Base-by-base conservation (phyloP, 2,329 filamentous ascomycete genomes). In the Tolypocladium sp. region DNA sequence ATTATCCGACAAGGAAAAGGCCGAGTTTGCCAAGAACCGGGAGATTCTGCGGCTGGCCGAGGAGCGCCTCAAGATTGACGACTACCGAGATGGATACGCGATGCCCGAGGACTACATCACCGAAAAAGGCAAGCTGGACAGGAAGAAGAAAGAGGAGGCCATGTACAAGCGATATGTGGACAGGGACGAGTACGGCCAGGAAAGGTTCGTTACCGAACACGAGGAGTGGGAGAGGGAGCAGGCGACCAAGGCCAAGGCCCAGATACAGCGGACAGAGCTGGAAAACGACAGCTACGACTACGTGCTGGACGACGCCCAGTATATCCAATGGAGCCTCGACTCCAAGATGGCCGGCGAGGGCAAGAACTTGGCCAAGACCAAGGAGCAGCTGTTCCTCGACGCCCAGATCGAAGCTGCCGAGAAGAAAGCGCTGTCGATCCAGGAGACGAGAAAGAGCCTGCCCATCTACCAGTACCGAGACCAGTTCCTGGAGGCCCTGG, bases 191-290 rank as follows among this genome's bases (percentile, higher is more conserved):
- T 88, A 88, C 66, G 92, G 92, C 5, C 87, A 94, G 63, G 93
- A 97, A 71, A 88, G 88, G 66, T 95, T 91, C 66, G 85, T 96
- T 60, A 96, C 92, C 0, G 94, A 99, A 71, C 90, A 96, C 63
- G 92, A 99, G 62, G 90, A 96, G 69, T 99, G 93, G 93, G 94
- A 99, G 71, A 79, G 85, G 60, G 93, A 97, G 70, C 93, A 97
- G 74, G 83, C 89, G 1, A 82, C 87, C 59, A 95, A 95, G 72
- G 92, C 91, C 7, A 94, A 93, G 71, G 87, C 91, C 1, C 92
- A 96, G 70, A 91, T 96, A 60, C 82, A 85, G 64, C 84, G 86
- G 57, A 77, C 85, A 0, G 91, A 95, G 69, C 82, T 87, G 41
- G 85, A 89, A 17, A 87, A 92, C 57, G 87, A 92, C 15, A 88